phyloP scores from a whole-genome alignment of 805 yeast genomes.

The Candida germanica region DNA sequence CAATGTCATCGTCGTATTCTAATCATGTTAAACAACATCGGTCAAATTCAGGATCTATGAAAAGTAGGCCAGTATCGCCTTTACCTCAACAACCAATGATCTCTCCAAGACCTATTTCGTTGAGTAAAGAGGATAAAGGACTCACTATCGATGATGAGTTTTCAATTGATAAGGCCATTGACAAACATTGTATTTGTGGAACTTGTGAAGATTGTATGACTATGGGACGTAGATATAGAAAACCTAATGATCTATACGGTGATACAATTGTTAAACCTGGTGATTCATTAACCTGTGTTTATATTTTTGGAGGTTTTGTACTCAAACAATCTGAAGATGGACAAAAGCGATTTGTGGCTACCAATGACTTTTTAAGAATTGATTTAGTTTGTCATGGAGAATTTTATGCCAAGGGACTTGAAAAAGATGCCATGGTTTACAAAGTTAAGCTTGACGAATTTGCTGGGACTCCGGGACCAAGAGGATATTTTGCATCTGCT shows the following conservation, averaged over 20 bases:
- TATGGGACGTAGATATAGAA: neutral
- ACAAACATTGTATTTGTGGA: slow-evolving; percentile 1
- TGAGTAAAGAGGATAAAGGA: neutral
- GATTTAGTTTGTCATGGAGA: slow-evolving; percentile 24
- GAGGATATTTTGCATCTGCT: slow-evolving; percentile 39
- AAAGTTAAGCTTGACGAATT: slow-evolving; percentile 8
- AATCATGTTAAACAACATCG: slow-evolving; percentile 31
- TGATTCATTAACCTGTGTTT: slow-evolving; percentile 24
- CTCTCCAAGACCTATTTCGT: slow-evolving; percentile 5
- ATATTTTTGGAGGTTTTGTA: slow-evolving; percentile 40
- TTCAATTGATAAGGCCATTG: slow-evolving; percentile 1
- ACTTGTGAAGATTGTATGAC: slow-evolving; percentile 3
- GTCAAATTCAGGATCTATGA: slow-evolving; percentile 20
- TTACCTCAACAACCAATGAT: slow-evolving; percentile 9
- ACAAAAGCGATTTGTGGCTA: slow-evolving; percentile 23
- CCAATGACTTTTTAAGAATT: slow-evolving; percentile 33
- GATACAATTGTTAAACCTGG: slow-evolving; percentile 16
- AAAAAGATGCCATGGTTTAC: slow-evolving; percentile 16
- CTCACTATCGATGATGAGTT: slow-evolving; percentile 1
- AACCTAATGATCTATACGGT: slow-evolving; percentile 13
- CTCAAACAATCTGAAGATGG: neutral
- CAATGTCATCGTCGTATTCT: slow-evolving; percentile 23
- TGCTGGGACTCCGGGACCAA: slow-evolving; percentile 28
- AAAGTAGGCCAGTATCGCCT: slow-evolving; percentile 24
- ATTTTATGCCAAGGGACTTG: slow-evolving; percentile 10